Conservation (phyloP, 2,329 filamentous ascomycete genomes). For the Arachnomyces sp. region DNA sequence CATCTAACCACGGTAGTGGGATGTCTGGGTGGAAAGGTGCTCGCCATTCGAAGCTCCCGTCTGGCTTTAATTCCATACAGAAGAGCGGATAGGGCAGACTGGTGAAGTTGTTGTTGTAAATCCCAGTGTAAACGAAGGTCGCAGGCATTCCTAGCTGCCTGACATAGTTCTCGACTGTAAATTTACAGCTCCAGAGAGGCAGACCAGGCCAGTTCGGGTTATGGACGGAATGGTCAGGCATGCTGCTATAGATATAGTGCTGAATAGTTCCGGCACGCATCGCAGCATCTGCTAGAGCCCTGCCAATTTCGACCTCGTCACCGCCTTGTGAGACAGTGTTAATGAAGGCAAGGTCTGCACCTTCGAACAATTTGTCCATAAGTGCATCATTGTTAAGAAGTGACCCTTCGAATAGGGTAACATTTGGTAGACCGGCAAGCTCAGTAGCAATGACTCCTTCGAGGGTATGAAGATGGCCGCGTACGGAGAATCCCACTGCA, state of each 20-base stretch:
- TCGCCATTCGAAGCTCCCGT: constrained; percentile 85
- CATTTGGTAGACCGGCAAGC: constrained; percentile 71
- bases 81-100: constrained; percentile 86
- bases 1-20: constrained; percentile 88
- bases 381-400: constrained; percentile 63
- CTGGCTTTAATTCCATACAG: constrained; percentile 79
- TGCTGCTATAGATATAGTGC: constrained; percentile 93
- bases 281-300: constrained; percentile 79
- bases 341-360: constrained; percentile 85
- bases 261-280: constrained; percentile 68
- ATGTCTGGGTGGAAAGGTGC: constrained; percentile 87
- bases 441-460: constrained; percentile 85
- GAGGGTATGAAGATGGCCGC: constrained; percentile 79
- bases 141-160: constrained; percentile 72
- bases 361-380: constrained; percentile 70
- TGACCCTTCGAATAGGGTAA: constrained; percentile 60
- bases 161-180: constrained; percentile 85
- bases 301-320: constrained; percentile 83
- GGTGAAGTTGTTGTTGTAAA: constrained; percentile 99
- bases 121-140: constrained; percentile 92
- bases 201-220: constrained; percentile 69
- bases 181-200: constrained; percentile 87
- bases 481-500: constrained; percentile 86
- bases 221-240: constrained; percentile 87
- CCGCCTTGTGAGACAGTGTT: constrained; percentile 91